Evolutionary conservation across 495 filamentous ascomycete species (phyloP), one percentile per base, ranked within the genome.

Genomic region (Penicillium steckii): DNA sequence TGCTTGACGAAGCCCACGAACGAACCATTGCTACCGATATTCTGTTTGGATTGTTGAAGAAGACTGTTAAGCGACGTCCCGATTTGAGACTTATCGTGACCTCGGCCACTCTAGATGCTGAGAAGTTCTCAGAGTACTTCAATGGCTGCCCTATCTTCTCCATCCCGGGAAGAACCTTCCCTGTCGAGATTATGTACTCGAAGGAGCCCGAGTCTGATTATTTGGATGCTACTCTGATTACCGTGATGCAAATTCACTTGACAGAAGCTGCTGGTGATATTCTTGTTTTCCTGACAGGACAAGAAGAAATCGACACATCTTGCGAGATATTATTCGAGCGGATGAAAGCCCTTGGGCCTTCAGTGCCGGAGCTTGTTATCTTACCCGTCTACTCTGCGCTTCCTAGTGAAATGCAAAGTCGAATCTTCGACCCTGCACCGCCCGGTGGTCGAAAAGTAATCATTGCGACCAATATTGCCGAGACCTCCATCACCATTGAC

Each of bases 1-100:
- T 99, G 89, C 78, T 99, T 56, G 94, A 99, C 62, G 94, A 99
- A 63, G 94, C 95, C 3, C 94, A 99, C 81, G 94, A 99, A 67
- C 83, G 94, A 43, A 97, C 95, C 4, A 96, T 99, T 65, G 82
- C 91, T 0, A 99, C 95, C 0, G 94, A 99, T 71, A 89, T 97
- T 13, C 77, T 99, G 13, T 97, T 99, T 54, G 93, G 90, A 2
- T 69, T 99, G 35, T 72, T 99, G 37, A 97, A 97, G 71, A 97
- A 97, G 75, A 93, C 94, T 0, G 59, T 97, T 48, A 94, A 91
- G 65, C 76, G 84, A 53, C 75, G 94, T 60, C 81, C 88, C 9
- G 94, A 99, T 61, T 77, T 99, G 32, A 91, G 94, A 65, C 73
- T 99, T 33, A 97, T 99, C 59, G 91, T 97, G 48, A 97, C 95